Conservation (phyloP, 768 basidiomycete genomes). For the Lepiota venenata region DNA sequence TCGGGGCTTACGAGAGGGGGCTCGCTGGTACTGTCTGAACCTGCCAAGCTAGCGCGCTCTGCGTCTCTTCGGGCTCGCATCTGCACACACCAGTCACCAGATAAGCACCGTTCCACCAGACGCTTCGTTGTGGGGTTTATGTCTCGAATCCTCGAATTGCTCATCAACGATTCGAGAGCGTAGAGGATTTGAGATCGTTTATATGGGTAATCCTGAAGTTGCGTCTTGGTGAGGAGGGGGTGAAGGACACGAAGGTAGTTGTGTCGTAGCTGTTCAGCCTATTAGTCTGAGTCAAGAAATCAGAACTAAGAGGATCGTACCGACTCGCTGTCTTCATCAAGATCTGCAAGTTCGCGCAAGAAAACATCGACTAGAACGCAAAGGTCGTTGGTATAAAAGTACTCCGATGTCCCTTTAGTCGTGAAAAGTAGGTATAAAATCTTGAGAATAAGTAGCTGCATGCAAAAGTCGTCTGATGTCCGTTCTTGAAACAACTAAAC, state of each 20-base stretch:
- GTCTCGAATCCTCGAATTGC: slow-evolving; percentile 74
- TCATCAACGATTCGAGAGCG: slow-evolving; percentile 73
- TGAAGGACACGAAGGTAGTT: slow-evolving; percentile 96
- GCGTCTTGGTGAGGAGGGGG: slow-evolving; percentile 92
- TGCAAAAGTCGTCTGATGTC: slow-evolving; percentile 88
- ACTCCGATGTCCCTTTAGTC: slow-evolving; percentile 88
- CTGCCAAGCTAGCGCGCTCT: slow-evolving; percentile 21
- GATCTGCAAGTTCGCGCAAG: slow-evolving; percentile 85
- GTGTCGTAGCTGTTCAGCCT: slow-evolving; percentile 67
- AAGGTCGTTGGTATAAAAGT: slow-evolving; percentile 97
- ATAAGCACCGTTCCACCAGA: slow-evolving; percentile 87
- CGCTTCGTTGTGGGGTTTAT: slow-evolving; percentile 85
- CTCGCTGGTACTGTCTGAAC: slow-evolving; percentile 40
- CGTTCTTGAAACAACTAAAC: slow-evolving; percentile 46
- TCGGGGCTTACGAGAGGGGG: slow-evolving; percentile 34
- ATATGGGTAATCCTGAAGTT: slow-evolving; percentile 80
- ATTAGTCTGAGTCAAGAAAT: background rate
- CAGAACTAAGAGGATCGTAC: slow-evolving; percentile 41
- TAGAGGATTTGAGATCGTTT: slow-evolving; percentile 89
- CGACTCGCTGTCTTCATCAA: slow-evolving; percentile 93
- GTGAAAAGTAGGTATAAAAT: slow-evolving; percentile 94
- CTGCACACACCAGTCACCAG: slow-evolving; percentile 83
- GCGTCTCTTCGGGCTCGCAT: slow-evolving; percentile 39
- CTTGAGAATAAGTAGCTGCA: slow-evolving; percentile 93
- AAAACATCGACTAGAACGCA: slow-evolving; percentile 97